A percentile compares a stretch with the other conserved stretches of the same genome.
phyloP scores from a whole-genome alignment of 345 rosid species.

The Citrus trifoliata region DNA sequence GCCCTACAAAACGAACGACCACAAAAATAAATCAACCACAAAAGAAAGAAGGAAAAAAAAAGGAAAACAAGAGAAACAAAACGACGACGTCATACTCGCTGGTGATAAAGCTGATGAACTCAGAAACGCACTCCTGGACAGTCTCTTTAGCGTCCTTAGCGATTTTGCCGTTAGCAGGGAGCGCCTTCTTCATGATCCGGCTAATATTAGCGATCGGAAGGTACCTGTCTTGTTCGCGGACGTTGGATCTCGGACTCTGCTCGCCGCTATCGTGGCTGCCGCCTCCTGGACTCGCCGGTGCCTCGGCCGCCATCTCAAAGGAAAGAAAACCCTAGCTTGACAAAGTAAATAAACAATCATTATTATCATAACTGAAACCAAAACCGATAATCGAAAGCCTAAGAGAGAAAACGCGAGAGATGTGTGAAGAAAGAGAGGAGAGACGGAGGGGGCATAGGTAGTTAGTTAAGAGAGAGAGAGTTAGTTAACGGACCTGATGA shows the following conservation, averaged over 20 bases:
- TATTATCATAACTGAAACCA: neutral
- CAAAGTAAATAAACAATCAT: constrained; percentile 2
- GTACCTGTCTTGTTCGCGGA: constrained; percentile 88
- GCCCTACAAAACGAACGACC: constrained; percentile 45
- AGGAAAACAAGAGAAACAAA: neutral
- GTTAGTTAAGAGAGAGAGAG: neutral
- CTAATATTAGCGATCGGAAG: constrained; percentile 95
- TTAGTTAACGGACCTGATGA: constrained; percentile 1
- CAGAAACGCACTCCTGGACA: constrained; percentile 94
- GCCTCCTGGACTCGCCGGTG: constrained; percentile 63
- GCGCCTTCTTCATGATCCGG: constrained; percentile 89
- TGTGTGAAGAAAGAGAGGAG: neutral
- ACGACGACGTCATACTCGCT: constrained; percentile 63
- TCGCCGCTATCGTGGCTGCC: constrained; percentile 90
- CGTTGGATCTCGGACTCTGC: constrained; percentile 76
- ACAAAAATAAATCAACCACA: neutral
- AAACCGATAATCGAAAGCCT: neutral
- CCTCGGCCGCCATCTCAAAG: constrained; percentile 46
- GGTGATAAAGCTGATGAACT: constrained; percentile 94
- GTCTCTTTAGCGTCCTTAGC: constrained; percentile 98
- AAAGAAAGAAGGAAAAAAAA: neutral
- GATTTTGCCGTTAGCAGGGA: constrained; percentile 89
- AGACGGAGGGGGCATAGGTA: neutral
- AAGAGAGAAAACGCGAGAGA: neutral
- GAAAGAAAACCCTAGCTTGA: constrained; percentile 27